Evolutionary conservation across 2,329 filamentous ascomycete species (phyloP).

Genomic region (Neocucurbitaria cava): DNA sequence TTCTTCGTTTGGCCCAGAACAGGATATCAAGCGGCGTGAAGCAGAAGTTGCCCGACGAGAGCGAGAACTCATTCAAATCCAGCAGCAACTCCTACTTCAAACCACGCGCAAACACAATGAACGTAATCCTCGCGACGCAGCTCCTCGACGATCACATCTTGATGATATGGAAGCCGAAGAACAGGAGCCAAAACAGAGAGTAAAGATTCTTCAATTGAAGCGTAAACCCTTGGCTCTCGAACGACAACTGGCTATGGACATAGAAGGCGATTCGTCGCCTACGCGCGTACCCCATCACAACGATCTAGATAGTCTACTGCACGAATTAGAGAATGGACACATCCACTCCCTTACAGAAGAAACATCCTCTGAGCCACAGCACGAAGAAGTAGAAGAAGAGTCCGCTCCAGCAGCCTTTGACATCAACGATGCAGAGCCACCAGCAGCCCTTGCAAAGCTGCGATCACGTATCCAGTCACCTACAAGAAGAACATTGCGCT

Average conservation of each 20-base stretch:
- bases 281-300: neutral
- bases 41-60: conserved; percentile 10
- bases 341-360: neutral
- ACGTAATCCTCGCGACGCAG: neutral
- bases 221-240: conserved; percentile 12
- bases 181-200: conserved; percentile 9
- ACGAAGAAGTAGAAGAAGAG: neutral
- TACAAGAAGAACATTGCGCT: conserved; percentile 3
- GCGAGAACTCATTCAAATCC: conserved; percentile 10
- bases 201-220: conserved; percentile 16
- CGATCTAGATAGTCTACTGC: neutral
- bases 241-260: conserved; percentile 9
- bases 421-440: conserved; percentile 7
- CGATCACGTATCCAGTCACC: conserved; percentile 12
- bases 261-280: neutral
- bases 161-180: conserved; percentile 11
- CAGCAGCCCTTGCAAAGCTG: conserved; percentile 9
- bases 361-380: neutral
- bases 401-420: neutral
- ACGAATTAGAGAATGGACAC: neutral
- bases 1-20: neutral
- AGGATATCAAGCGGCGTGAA: conserved; percentile 10
- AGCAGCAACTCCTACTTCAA: conserved; percentile 9
- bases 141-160: neutral
- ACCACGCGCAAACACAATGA: conserved; percentile 1